Evolutionary conservation across 345 rosid species (phyloP), one percentile per base, ranked within the genome.

Genomic region (Euphorbia lathyris): DNA sequence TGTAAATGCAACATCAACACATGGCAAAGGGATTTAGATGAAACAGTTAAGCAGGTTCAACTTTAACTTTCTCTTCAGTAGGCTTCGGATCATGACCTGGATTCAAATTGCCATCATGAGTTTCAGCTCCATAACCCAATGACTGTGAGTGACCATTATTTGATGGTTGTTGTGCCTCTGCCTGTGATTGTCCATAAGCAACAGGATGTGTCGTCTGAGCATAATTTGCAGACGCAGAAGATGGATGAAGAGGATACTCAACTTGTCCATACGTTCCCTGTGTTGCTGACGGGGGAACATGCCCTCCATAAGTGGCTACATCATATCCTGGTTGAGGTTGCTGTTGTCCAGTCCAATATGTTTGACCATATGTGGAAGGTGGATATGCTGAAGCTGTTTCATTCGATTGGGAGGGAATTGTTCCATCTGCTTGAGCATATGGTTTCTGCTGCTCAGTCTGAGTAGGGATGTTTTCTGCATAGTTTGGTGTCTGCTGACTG

Each of bases 301-400:
- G n/a, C 3, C 58, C 65, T 47, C 63, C 77, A 52, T 74, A 66
- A 59, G 61, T 61, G 34, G 52, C 19, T 57, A 67, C 72, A 68
- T 74, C 73, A 62, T 74, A 68, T 50, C 68, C 77, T 14, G 77
- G 26, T 68, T 74, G 77, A 55, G 43, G 48, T 17, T 60, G 43
- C 77, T 72, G 64, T 64, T 30, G 55, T 55, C 48, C 7, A 34
- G 38, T 34, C 38, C 38, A 34, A 7, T 11, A 13, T 56, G 72
- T 30, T 26, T 74, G 72, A 67, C 20, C 63, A 53, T 67, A 74
- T 27, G 77, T n/a, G 42, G 55, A 13, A 19, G 67, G 68, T 27
- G 67, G 62, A 53, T 74, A 74, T n/a, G 72, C 57, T 43, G 67
- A 30, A 4, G 50, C 68, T 51, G 47, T 42, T 62, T 68, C 63